These are phyloP conservation scores for Solanum chacoense DNA, from an alignment of 305 asterid species.

Conservation along the genomic window DNA sequence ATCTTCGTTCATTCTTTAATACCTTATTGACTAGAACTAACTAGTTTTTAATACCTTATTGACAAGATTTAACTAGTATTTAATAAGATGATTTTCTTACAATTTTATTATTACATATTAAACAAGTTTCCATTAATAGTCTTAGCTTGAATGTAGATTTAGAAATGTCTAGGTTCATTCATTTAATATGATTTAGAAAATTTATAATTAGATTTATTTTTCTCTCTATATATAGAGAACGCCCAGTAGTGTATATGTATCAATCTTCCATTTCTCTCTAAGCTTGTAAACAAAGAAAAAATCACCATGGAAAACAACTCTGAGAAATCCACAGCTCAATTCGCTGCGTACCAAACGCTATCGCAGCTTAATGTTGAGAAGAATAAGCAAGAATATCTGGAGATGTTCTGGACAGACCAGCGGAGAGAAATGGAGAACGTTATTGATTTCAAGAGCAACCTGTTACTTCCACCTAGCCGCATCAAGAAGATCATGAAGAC, in stretches of 20 bases:
- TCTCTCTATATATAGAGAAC: neutral
- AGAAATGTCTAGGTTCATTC: neutral
- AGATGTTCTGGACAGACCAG: slow-evolving; percentile 54
- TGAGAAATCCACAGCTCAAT: slow-evolving; percentile 10
- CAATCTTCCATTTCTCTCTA: neutral
- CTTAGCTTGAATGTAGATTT: neutral
- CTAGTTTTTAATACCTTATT: no score
- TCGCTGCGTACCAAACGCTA: slow-evolving; percentile 17
- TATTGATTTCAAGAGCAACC: slow-evolving; percentile 63
- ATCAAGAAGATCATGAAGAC: slow-evolving; percentile 79
- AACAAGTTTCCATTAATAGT: neutral
- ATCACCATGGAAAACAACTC: neutral
- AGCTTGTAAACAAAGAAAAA: neutral
- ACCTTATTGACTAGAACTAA: no score
- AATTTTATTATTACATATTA: no score
- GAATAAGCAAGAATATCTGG: slow-evolving; percentile 41
- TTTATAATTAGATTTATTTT: neutral
- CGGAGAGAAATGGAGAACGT: slow-evolving; percentile 52
- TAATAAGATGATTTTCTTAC: no score
- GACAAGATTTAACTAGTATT: no score
- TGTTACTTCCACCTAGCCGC: slow-evolving; percentile 48
- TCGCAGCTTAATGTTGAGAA: slow-evolving; percentile 20
- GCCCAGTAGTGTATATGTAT: neutral
- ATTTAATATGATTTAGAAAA: neutral
- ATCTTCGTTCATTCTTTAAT: no score